Evolutionary conservation across 768 basidiomycete species (phyloP).

Genomic region (Floccularia luteovirens): DNA sequence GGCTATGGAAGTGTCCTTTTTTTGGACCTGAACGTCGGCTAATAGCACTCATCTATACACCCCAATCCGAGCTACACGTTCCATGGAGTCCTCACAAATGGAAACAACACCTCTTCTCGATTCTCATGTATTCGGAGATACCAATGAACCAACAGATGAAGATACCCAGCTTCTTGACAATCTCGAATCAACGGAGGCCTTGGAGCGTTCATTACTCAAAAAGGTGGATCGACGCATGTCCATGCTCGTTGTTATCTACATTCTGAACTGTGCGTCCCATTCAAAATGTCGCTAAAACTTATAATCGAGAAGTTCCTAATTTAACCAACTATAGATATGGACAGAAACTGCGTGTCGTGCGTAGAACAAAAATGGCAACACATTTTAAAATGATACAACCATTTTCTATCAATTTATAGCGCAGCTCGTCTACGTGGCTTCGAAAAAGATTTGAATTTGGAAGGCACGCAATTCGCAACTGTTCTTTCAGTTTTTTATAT

Average conservation of each 20-base stretch:
- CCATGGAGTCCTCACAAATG: not conserved
- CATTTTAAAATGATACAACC: not conserved
- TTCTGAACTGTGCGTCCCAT: slow-evolving; percentile 30
- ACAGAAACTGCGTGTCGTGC: slow-evolving; percentile 57
- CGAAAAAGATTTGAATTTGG: slow-evolving; percentile 49
- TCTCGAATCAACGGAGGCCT: slow-evolving; percentile 10
- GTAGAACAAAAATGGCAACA: slow-evolving; percentile 20
- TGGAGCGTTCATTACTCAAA: slow-evolving; percentile 30
- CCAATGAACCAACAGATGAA: not conserved
- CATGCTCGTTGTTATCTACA: slow-evolving; percentile 39
- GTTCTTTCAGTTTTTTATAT: slow-evolving; percentile 57
- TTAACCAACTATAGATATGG: slow-evolving; percentile 37
- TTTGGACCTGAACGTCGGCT: not conserved
- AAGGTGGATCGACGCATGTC: slow-evolving; percentile 47
- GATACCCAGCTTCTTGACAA: not conserved
- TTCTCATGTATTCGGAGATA: not conserved
- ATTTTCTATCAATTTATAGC: slow-evolving; percentile 17
- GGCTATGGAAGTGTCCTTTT: slow-evolving; percentile 32
- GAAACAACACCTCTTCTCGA: not conserved
- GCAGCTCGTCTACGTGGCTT: slow-evolving; percentile 64
- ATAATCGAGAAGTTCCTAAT: not conserved
- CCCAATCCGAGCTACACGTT: not conserved
- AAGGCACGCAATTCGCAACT: slow-evolving; percentile 54
- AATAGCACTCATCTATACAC: not conserved
- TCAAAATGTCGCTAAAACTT: not conserved